These are phyloP conservation scores for Puccinia coronata DNA, from an alignment of 1,284 basidiomycete genomes.

Conservation along the genomic window DNA sequence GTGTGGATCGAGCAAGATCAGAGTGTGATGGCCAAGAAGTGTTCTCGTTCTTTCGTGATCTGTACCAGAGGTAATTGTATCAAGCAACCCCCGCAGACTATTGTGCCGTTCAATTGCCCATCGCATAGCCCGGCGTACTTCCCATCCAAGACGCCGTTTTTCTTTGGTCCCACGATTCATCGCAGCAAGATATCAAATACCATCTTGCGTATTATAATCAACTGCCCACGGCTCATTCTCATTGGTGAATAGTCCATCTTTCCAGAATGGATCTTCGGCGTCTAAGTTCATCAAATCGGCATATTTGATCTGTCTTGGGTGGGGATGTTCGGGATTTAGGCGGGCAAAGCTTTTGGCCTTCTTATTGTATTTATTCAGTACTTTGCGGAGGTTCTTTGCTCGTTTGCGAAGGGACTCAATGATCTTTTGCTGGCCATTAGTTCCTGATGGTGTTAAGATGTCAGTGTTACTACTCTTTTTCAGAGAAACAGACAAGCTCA, in stretches of 20 bases:
- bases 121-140: slow-evolving; percentile 9
- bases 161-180: neutral
- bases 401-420: neutral
- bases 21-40: neutral
- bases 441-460: neutral
- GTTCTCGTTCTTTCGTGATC: no score
- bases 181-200: neutral
- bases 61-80: neutral
- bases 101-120: slow-evolving; percentile 11
- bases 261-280: slow-evolving; percentile 21
- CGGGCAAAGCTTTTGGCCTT: neutral
- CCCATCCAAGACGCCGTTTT: slow-evolving; percentile 5
- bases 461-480: no score
- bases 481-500: no score
- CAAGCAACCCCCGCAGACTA: neutral
- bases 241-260: slow-evolving; percentile 34
- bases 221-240: neutral
- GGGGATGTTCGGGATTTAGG: neutral
- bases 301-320: neutral
- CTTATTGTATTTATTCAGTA: neutral
- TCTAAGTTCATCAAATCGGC: neutral
- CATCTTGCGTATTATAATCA: slow-evolving; percentile 1
- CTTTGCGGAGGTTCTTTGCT: neutral
- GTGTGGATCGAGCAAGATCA: neutral
- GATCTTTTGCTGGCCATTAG: neutral